These are phyloP conservation scores for Hygrophila difformis DNA, from an alignment of 257 asterid genomes.

Conservation along the genomic window DNA sequence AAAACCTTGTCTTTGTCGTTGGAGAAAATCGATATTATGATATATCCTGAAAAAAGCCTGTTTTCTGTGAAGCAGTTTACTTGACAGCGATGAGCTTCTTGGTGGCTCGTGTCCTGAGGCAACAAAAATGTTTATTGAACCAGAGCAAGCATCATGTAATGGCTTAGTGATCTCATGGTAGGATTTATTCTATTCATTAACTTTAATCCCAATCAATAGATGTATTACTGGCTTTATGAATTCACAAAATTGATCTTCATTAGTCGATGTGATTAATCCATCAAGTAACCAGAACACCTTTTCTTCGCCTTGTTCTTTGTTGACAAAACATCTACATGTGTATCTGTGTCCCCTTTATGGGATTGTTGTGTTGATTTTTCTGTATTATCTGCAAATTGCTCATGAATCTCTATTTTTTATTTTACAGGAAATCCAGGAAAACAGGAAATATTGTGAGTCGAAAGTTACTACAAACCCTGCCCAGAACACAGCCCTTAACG, in stretches of 20 bases:
- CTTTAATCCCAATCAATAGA: background rate
- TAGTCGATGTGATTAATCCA: too few relatives aligned
- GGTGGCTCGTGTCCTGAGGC: constrained; percentile 34
- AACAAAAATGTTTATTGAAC: constrained; percentile 37
- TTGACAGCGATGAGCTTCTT: constrained; percentile 56
- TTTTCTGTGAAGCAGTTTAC: constrained; percentile 38
- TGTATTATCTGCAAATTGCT: too few relatives aligned
- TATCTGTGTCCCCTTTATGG: too few relatives aligned
- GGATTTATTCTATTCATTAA: constrained; percentile 6
- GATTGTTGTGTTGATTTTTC: too few relatives aligned
- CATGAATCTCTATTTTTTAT: too few relatives aligned
- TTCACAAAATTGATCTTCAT: too few relatives aligned
- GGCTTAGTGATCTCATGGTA: constrained; percentile 34
- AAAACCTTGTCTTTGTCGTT: constrained; percentile 5
- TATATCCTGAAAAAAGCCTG: background rate
- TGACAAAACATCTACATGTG: too few relatives aligned
- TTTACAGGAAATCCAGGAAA: background rate
- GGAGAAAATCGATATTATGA: background rate
- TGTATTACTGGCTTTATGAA: too few relatives aligned
- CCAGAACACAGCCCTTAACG: background rate
- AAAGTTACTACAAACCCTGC: background rate
- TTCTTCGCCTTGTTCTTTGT: too few relatives aligned
- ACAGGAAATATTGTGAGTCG: background rate
- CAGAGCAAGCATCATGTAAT: constrained; percentile 21
- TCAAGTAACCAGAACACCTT: too few relatives aligned